A percentile compares a stretch with the other conserved stretches of the same genome.
These are phyloP conservation scores for Fomitopsis pulvina DNA, from an alignment of 768 basidiomycete species.

Conservation along the genomic window DNA sequence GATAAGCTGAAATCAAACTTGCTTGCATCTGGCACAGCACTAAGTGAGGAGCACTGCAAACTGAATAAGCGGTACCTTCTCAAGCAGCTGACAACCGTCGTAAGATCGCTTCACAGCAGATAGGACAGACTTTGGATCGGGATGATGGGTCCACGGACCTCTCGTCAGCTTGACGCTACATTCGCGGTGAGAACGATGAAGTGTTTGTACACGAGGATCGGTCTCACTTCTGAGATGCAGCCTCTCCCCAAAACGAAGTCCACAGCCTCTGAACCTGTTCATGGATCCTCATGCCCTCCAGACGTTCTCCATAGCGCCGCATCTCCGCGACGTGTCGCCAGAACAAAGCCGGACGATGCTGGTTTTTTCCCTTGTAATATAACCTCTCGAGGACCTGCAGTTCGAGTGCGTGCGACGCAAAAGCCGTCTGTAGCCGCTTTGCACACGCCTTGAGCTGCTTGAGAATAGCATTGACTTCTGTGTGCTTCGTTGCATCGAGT, in stretches of 20 bases:
- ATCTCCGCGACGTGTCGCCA: constrained; percentile 63
- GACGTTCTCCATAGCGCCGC: constrained; percentile 40
- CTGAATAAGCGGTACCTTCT: constrained; percentile 33
- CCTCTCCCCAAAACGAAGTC: constrained; percentile 44
- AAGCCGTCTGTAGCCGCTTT: constrained; percentile 43
- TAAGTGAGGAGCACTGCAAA: background rate
- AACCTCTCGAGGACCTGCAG: constrained; percentile 55
- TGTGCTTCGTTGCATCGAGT: constrained; percentile 20
- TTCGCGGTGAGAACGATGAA: background rate
- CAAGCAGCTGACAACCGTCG: constrained; percentile 32
- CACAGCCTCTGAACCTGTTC: constrained; percentile 31
- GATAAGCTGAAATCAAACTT: constrained; percentile 44
- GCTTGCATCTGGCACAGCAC: constrained; percentile 34
- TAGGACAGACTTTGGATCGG: constrained; percentile 31
- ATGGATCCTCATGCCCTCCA: constrained; percentile 20
- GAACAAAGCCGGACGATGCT: constrained; percentile 63
- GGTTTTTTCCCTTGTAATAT: constrained; percentile 78
- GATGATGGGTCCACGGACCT: constrained; percentile 59
- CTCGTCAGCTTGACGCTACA: constrained; percentile 46
- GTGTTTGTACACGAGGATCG: background rate
- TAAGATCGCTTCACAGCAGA: constrained; percentile 30
- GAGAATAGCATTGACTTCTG: constrained; percentile 45
- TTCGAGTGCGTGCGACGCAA: constrained; percentile 42
- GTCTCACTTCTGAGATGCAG: constrained; percentile 31
- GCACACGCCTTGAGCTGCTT: constrained; percentile 52